Evolutionary conservation across 257 asterid genomes (phyloP).

Genomic region (Galeopsis tetrahit): DNA sequence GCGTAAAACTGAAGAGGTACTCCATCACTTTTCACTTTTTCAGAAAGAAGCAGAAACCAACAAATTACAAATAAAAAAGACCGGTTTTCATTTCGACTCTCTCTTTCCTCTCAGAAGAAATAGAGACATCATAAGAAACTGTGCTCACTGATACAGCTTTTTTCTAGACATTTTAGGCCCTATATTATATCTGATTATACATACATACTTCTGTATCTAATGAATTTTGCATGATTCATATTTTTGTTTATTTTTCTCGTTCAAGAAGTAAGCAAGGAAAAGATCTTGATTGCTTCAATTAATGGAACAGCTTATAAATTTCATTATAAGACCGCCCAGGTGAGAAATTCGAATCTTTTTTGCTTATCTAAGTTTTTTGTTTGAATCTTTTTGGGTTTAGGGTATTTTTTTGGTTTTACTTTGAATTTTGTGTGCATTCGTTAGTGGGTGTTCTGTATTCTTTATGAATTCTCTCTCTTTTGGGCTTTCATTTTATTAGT

Average conservation of each 20-base stretch:
- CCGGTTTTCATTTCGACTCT: slow-evolving; percentile 38
- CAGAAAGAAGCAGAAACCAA: slow-evolving; percentile 27
- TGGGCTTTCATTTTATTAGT: slow-evolving; percentile 14
- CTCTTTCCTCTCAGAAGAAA: slow-evolving; percentile 10
- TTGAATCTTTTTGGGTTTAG: slow-evolving; percentile 42
- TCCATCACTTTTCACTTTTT: slow-evolving; percentile 5
- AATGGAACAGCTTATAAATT: slow-evolving; percentile 97
- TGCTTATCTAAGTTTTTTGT: slow-evolving; percentile 20
- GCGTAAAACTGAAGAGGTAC: background rate
- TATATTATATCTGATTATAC: slow-evolving; percentile 11
- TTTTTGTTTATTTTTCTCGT: background rate
- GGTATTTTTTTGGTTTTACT: slow-evolving; percentile 30
- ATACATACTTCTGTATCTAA: slow-evolving; percentile 7
- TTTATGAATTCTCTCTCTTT: background rate
- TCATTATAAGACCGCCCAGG: slow-evolving; percentile 99
- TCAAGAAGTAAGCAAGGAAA: slow-evolving; percentile 27
- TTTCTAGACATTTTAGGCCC: slow-evolving; percentile 13
- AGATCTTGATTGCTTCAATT: slow-evolving; percentile 56
- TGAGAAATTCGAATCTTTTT: slow-evolving; percentile 30
- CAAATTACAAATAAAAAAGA: slow-evolving; percentile 28
- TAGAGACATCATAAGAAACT: slow-evolving; percentile 28
- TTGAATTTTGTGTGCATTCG: slow-evolving; percentile 30
- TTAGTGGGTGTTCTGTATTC: background rate
- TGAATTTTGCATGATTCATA: slow-evolving; percentile 29
- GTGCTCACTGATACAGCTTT: slow-evolving; percentile 31